phyloP scores from a whole-genome alignment of 371 early-diverging fungal species.

The Dichotomocladium elegans region DNA sequence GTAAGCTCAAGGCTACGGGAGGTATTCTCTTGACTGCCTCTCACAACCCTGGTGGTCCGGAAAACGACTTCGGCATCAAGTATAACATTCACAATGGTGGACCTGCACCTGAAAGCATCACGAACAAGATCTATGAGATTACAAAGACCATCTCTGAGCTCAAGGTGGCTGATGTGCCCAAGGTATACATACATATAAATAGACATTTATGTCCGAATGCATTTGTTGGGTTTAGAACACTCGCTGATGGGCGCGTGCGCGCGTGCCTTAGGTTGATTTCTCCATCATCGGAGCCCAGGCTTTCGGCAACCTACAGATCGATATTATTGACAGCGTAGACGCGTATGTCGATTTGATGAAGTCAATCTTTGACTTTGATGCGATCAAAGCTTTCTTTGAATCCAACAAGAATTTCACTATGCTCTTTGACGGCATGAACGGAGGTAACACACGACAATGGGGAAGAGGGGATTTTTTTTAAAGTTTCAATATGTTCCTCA shows the following conservation, averaged over 20 bases:
- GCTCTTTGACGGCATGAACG: slow-evolving; percentile 95
- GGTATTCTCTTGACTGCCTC: slow-evolving; percentile 96
- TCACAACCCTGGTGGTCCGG: slow-evolving; percentile 98
- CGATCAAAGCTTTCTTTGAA: slow-evolving; percentile 75
- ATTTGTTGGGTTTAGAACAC: not conserved
- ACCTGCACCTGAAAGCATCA: slow-evolving; percentile 93
- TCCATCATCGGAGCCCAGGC: slow-evolving; percentile 59
- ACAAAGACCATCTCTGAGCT: slow-evolving; percentile 72
- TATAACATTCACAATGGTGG: slow-evolving; percentile 95
- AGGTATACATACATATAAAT: slow-evolving; percentile 32
- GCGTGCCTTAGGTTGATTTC: slow-evolving; percentile 78
- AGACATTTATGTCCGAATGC: no score
- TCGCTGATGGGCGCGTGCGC: no score
- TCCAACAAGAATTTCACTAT: slow-evolving; percentile 72
- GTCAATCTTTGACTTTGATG: slow-evolving; percentile 85
- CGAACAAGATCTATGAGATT: slow-evolving; percentile 83
- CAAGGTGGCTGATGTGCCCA: slow-evolving; percentile 63
- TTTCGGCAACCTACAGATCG: slow-evolving; percentile 64
- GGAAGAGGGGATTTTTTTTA: not conserved
- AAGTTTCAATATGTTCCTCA: not conserved
- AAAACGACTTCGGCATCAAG: slow-evolving; percentile 98
- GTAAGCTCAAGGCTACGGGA: slow-evolving; percentile 82
- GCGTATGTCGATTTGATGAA: slow-evolving; percentile 90
- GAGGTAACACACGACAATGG: slow-evolving; percentile 49
- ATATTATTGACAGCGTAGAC: slow-evolving; percentile 85